Conservation (phyloP, 1,139 yeast species). For the Magnusiomyces sp. region DNA sequence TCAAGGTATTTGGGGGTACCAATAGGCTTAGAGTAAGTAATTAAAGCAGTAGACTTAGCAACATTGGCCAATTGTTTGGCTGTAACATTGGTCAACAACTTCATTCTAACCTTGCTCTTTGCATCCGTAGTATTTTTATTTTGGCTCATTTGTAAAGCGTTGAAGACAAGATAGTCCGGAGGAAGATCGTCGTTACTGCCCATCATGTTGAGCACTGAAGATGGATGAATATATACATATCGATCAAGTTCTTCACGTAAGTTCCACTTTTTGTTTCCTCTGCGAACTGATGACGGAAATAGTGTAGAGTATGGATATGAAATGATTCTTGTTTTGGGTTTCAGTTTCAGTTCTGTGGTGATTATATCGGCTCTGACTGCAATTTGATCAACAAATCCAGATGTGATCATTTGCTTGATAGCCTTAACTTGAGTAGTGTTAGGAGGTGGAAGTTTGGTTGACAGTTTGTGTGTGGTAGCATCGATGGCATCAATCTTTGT, state of each 20-base stretch:
- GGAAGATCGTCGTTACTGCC: constrained; percentile 48
- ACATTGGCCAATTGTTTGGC: constrained; percentile 72
- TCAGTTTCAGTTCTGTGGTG: constrained; percentile 43
- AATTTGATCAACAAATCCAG: constrained; percentile 88
- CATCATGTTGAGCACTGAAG: constrained; percentile 48
- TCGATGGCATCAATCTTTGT: constrained; percentile 48
- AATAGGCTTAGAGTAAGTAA: constrained; percentile 83
- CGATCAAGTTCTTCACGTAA: constrained; percentile 39
- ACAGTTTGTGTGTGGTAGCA: constrained; percentile 38
- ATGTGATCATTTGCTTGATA: constrained; percentile 82
- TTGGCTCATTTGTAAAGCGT: constrained; percentile 12
- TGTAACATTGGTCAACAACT: constrained; percentile 64
- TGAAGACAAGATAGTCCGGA: constrained; percentile 64
- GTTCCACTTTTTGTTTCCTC: constrained; percentile 11
- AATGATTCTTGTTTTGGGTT: constrained; percentile 43
- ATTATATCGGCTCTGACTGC: constrained; percentile 75
- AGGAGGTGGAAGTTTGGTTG: constrained; percentile 58
- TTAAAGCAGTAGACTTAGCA: constrained; percentile 60
- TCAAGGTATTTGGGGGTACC: constrained; percentile 70
- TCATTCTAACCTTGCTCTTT: constrained; percentile 47
- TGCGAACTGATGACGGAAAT: constrained; percentile 41
- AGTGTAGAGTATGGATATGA: constrained; percentile 70
- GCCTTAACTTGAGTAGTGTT: constrained; percentile 59
- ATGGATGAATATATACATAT: constrained; percentile 67
- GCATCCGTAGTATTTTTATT: constrained; percentile 33